Percentiles rank a stretch among this genome's conserved stretches.
Conservation (phyloP, 768 basidiomycete species). For the Rhizopogon roseolus region DNA sequence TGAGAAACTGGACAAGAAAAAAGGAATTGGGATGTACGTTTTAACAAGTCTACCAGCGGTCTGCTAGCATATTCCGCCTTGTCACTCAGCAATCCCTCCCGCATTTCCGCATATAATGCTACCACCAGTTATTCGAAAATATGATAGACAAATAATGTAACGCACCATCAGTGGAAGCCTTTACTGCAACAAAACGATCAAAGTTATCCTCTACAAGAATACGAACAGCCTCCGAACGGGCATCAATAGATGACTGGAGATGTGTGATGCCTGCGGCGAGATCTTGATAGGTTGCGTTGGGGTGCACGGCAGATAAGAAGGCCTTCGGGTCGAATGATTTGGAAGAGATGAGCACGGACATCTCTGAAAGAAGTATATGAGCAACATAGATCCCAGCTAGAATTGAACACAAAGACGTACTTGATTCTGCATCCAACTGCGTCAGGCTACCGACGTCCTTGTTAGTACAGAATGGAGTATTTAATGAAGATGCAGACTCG, state of each 20-base stretch:
- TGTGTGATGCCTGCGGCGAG: constrained; percentile 72
- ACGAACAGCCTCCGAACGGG: constrained; percentile 90
- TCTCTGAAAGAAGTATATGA: constrained; percentile 41
- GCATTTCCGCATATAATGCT: constrained; percentile 94
- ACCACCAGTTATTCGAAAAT: not conserved
- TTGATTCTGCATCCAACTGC: constrained; percentile 74
- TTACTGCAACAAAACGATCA: constrained; percentile 95
- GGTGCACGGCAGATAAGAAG: constrained; percentile 88
- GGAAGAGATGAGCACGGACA: constrained; percentile 79
- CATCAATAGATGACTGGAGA: constrained; percentile 77
- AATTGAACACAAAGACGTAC: constrained; percentile 38
- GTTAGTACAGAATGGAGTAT: constrained; percentile 3
- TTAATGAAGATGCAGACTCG: constrained; percentile 41
- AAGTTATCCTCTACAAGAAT: constrained; percentile 97
- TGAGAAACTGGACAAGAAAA: constrained; percentile 1
- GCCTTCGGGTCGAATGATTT: constrained; percentile 96
- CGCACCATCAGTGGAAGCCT: constrained; percentile 91
- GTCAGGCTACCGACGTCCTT: constrained; percentile 37
- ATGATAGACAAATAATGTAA: constrained; percentile 3
- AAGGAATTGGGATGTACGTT: constrained; percentile 47
- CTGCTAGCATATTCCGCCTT: constrained; percentile 79
- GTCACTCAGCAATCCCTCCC: constrained; percentile 74
- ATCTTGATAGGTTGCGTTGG: constrained; percentile 93
- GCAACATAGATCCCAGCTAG: constrained; percentile 1
- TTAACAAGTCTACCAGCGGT: constrained; percentile 78